Base-by-base conservation (phyloP, 768 basidiomycete genomes). In the Omphalotus guepiniiformis region DNA sequence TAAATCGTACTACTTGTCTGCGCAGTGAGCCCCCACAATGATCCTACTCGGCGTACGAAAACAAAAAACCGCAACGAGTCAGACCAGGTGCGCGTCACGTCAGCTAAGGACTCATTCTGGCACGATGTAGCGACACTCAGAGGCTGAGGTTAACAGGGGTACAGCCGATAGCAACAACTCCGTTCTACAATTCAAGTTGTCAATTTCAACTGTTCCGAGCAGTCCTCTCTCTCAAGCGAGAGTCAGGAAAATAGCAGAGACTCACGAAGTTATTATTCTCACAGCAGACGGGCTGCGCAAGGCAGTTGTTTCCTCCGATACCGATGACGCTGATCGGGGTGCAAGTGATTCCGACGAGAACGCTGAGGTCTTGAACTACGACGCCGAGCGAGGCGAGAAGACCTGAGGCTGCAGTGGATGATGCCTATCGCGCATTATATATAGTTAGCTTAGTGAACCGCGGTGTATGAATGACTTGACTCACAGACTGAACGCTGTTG, bases 251-350 rank as follows among this genome's bases (percentile, higher is more conserved):
- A 8, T 23, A 40, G n/a, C n/a, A n/a, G 5, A 26, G 18, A 25
- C 41, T 42, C 21, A 42, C 41, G n/a, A 11, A 11, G 15, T 26
- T 19, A 19, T 42, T 42, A 29, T 42, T 26, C 26, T 42, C 41
- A 13, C 41, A 42, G 27, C 41, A 42, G 26, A 42, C 41, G 22
- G 25, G 19, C 5, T 42, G 23, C 28, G 41, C 26, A 19, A 19
- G 5, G 27, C 41, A 42, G 41, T n/a, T 16, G 26, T 29, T 27
- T 26, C 2, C 22, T 11, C 41, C 41, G 11, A 23, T 8, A 30
- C 49, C 49, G 37, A 45, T 39, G 43, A 50, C 42, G 22, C 34
- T 50, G 37, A 50, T 45, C 18, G 42, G 42, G 19, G 25, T 29
- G 49, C 49, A 50, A 26, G 18, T 19, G 4, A 50, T 4, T 15